These are phyloP conservation scores for Kodamaea sagamina DNA, from an alignment of 805 yeast genomes.

Conservation along the genomic window DNA sequence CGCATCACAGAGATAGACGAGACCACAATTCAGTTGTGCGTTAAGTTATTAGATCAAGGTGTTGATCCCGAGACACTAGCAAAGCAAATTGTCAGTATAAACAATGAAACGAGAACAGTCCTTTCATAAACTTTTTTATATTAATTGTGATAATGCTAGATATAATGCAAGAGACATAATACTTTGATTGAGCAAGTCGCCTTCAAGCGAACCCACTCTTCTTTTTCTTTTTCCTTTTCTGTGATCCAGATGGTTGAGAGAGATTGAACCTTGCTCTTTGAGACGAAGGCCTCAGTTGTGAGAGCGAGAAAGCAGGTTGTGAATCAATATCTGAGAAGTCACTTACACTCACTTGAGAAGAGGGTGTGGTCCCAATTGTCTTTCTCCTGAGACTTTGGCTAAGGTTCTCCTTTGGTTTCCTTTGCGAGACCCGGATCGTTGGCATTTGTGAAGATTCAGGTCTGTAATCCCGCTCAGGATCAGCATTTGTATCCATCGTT, in stretches of 20 bases:
- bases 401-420: not conserved
- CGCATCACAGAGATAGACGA: conserved; percentile 28
- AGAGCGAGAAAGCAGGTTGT: conserved; percentile 3
- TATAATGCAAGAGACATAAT: conserved; percentile 4
- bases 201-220: conserved; percentile 51
- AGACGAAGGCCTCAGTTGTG: conserved; percentile 4
- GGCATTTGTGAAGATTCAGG: conserved; percentile 4
- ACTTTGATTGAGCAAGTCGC: conserved; percentile 2
- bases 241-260: conserved; percentile 12
- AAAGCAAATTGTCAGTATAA: conserved; percentile 24
- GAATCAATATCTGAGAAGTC: conserved; percentile 1
- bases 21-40: conserved; percentile 32
- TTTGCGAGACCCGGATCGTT: conserved; percentile 17
- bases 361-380: not conserved
- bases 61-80: conserved; percentile 35
- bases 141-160: conserved; percentile 11
- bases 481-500: not conserved
- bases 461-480: not conserved
- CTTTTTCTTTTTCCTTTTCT: conserved; percentile 42
- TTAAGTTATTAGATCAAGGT: conserved; percentile 37
- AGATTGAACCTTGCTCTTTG: conserved; percentile 8
- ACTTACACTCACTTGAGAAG: conserved; percentile 5
- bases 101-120: conserved; percentile 25
- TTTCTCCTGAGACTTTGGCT: not conserved
- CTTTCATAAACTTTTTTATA: not conserved